Conservation (phyloP, 805 yeast species). For the Wickerhamomyces ciferrii region DNA sequence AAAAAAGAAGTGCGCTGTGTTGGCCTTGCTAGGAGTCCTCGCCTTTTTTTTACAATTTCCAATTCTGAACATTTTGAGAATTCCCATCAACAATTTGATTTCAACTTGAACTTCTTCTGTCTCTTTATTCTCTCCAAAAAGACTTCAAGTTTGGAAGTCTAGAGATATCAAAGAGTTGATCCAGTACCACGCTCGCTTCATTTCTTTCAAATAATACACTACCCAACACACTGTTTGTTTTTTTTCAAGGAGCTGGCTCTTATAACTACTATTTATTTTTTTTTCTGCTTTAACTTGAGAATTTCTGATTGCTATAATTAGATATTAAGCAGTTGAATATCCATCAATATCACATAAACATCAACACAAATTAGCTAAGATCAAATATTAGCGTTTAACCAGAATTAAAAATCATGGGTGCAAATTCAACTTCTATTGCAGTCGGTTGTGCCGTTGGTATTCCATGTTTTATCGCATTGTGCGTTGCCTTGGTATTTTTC, state of each 20-base stretch:
- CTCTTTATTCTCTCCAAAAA: background rate
- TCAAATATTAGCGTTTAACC: no score
- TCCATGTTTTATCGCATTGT: constrained; percentile 35
- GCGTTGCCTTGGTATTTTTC: constrained; percentile 32
- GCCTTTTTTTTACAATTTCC: background rate
- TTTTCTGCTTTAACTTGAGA: background rate
- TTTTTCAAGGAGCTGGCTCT: background rate
- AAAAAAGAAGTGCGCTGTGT: background rate
- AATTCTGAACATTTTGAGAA: no score
- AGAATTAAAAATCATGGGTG: background rate
- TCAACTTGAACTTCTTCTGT: background rate
- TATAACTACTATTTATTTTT: background rate
- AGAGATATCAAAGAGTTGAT: background rate
- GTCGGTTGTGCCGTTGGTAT: constrained; percentile 52
- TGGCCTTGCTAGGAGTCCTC: background rate
- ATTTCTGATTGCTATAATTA: background rate
- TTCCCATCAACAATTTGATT: background rate
- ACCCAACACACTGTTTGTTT: no score
- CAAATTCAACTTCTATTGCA: constrained; percentile 25
- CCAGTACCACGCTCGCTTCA: background rate
- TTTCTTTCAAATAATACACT: background rate
- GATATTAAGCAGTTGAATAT: background rate
- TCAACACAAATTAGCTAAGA: background rate
- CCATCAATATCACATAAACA: background rate
- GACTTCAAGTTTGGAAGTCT: no score